Evolutionary conservation across 345 rosid species (phyloP).

Genomic region (Camelina neglecta): DNA sequence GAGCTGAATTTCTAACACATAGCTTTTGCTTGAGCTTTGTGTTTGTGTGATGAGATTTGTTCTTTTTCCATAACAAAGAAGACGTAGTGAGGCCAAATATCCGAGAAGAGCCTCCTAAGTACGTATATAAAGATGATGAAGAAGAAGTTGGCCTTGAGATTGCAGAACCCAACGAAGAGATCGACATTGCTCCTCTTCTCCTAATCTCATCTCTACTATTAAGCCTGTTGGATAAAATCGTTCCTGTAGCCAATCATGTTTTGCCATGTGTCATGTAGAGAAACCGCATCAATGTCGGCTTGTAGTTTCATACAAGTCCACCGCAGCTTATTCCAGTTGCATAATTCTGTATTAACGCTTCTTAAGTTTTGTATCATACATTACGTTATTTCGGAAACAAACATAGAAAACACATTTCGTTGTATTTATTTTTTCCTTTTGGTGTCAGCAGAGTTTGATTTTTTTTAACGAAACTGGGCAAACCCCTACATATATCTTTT

Average conservation of each 20-base stretch:
- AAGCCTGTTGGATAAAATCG: conserved; percentile 20
- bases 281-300: neutral
- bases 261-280: conserved; percentile 28
- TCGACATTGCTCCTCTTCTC: conserved; percentile 36
- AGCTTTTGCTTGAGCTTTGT: conserved; percentile 43
- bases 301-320: neutral
- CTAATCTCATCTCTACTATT: conserved; percentile 24
- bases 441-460: conserved; percentile 10
- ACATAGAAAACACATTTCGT: neutral
- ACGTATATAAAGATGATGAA: conserved; percentile 15
- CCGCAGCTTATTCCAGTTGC: neutral
- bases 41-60: conserved; percentile 20
- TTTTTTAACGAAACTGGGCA: conserved; percentile 7
- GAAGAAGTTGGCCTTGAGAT: conserved; percentile 28
- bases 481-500: conserved; percentile 13
- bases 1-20: conserved; percentile 44
- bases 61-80: conserved; percentile 34
- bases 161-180: conserved; percentile 37
- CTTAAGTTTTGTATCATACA: neutral
- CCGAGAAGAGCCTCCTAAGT: conserved; percentile 4
- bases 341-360: neutral
- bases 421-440: neutral
- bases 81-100: conserved; percentile 7
- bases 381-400: neutral
- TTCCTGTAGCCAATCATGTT: conserved; percentile 9